phyloP scores from a whole-genome alignment of 2,329 filamentous ascomycete genomes.

The Xylaria sp. region DNA sequence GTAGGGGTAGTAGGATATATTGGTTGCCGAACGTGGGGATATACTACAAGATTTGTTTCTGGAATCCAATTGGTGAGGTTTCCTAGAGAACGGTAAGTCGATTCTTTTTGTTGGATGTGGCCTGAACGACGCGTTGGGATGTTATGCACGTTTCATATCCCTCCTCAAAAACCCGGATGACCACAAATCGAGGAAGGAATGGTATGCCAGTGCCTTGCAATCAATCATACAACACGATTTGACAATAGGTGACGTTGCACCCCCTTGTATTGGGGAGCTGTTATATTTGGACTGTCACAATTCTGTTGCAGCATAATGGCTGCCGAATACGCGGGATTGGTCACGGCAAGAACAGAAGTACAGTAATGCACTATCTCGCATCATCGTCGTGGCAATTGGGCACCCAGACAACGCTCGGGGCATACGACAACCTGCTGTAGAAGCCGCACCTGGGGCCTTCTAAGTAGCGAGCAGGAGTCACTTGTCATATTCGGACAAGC shows the following conservation, averaged over 20 bases:
- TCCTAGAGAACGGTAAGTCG: no score
- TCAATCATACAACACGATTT: not conserved
- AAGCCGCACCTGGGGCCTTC: not conserved
- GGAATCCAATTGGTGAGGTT: no score
- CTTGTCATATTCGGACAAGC: not conserved
- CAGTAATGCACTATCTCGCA: not conserved
- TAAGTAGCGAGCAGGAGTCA: not conserved
- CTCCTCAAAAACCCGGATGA: not conserved
- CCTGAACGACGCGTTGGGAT: not conserved
- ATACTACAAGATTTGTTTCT: not conserved
- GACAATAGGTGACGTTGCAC: not conserved
- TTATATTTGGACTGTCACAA: not conserved
- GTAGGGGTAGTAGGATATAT: not conserved
- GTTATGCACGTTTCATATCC: not conserved
- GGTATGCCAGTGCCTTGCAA: not conserved
- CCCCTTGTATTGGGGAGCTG: not conserved
- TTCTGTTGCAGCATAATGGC: not conserved
- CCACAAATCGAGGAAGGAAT: not conserved
- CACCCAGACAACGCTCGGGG: not conserved
- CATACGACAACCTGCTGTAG: not conserved
- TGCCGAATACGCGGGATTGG: not conserved
- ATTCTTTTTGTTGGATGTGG: no score
- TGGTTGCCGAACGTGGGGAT: not conserved
- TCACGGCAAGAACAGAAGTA: not conserved
- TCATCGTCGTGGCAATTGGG: not conserved